Conservation (phyloP, 2,329 filamentous ascomycete species). For the Phialophora expanda region DNA sequence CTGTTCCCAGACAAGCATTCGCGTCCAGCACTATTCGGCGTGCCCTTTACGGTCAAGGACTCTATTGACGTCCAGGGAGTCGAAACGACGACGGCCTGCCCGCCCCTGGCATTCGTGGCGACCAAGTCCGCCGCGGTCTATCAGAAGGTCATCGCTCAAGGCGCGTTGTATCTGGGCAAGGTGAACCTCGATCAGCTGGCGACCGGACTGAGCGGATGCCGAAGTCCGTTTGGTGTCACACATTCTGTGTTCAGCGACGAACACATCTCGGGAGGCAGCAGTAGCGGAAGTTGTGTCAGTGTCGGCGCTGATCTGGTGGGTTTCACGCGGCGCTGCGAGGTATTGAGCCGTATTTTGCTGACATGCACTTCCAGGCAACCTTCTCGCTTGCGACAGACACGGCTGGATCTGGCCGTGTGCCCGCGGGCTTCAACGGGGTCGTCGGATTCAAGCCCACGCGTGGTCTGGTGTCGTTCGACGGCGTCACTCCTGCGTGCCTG, state of each 20-base stretch:
- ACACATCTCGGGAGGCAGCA: constrained; percentile 63
- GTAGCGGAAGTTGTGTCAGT: constrained; percentile 61
- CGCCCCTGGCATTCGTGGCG: constrained; percentile 55
- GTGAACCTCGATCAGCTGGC: constrained; percentile 66
- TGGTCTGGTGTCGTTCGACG: constrained; percentile 39
- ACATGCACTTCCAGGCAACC: constrained; percentile 40
- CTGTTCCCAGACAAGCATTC: constrained; percentile 49
- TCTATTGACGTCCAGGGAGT: constrained; percentile 55
- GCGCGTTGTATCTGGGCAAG: constrained; percentile 64
- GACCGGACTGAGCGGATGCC: constrained; percentile 64
- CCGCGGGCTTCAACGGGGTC: constrained; percentile 41
- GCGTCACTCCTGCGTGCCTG: constrained; percentile 54
- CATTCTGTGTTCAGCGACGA: constrained; percentile 56
- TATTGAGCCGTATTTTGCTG: constrained; percentile 8
- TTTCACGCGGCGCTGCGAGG: background rate
- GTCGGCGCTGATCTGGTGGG: constrained; percentile 58
- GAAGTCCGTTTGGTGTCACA: constrained; percentile 63
- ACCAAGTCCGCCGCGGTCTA: constrained; percentile 55
- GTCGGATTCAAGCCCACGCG: constrained; percentile 42
- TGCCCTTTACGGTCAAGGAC: constrained; percentile 58
- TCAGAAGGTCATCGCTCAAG: constrained; percentile 55
- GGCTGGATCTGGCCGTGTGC: constrained; percentile 41
- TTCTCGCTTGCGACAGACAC: constrained; percentile 58
- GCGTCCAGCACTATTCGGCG: constrained; percentile 56
- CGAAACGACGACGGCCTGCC: constrained; percentile 56